Evolutionary conservation across 441 rosid species (phyloP).

Genomic region (Erysimum pusillum): DNA sequence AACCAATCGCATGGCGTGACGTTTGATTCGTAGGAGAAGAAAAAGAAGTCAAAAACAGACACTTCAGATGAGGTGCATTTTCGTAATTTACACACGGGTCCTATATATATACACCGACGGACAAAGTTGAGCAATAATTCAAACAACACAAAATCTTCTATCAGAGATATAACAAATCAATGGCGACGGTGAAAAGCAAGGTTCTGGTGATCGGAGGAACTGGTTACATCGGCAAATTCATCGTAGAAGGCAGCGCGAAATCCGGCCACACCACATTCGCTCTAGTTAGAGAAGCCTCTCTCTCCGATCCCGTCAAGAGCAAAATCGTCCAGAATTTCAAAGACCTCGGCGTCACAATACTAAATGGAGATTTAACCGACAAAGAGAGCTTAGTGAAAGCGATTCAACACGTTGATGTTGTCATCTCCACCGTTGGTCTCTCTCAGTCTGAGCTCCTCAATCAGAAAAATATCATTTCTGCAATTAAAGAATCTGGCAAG

Average conservation of each 20-base stretch:
- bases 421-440: slow-evolving; percentile 60
- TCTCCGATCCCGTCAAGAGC: slow-evolving; percentile 58
- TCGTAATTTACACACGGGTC: background rate
- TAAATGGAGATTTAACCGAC: slow-evolving; percentile 55
- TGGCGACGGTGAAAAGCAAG: slow-evolving; percentile 61
- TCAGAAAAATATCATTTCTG: slow-evolving; percentile 63
- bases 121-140: background rate
- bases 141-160: background rate
- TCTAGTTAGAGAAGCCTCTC: slow-evolving; percentile 54
- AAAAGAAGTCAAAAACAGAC: background rate
- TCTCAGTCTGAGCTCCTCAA: slow-evolving; percentile 53
- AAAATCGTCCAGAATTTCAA: slow-evolving; percentile 56
- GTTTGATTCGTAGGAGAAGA: no score
- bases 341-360: slow-evolving; percentile 55
- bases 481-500: slow-evolving; percentile 66
- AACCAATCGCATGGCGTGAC: no score
- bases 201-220: slow-evolving; percentile 69
- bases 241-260: slow-evolving; percentile 57
- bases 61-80: background rate
- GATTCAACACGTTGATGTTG: slow-evolving; percentile 67
- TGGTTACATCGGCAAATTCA: slow-evolving; percentile 67
- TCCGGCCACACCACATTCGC: slow-evolving; percentile 63
- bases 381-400: slow-evolving; percentile 64
- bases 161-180: background rate
- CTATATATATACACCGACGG: background rate